These are phyloP conservation scores for Populus hybrid DNA, from an alignment of 441 rosid species.

Conservation along the genomic window DNA sequence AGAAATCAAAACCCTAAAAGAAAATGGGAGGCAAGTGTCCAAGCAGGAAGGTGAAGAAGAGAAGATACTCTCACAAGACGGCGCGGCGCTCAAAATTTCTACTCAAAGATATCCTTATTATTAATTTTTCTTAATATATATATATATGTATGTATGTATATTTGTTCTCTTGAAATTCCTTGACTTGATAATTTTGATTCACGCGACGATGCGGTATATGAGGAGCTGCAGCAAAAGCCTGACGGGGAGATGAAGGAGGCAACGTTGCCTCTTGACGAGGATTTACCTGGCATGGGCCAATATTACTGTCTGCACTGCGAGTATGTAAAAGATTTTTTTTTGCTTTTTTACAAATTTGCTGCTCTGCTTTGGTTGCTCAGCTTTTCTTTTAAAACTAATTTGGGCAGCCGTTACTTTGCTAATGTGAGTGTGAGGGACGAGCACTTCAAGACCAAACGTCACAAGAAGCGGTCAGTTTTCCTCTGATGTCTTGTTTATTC, in stretches of 20 bases:
- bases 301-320: constrained; percentile 94
- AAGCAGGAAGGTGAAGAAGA: constrained; percentile 90
- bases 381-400: not conserved
- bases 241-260: constrained; percentile 37
- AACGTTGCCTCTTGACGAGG: constrained; percentile 63
- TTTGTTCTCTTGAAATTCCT: constrained; percentile 11
- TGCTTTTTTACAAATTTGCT: too few species aligned
- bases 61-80: constrained; percentile 85
- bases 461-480: too few species aligned
- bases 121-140: not conserved
- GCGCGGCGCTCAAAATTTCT: constrained; percentile 83
- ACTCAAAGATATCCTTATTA: constrained; percentile 70
- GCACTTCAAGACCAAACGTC: constrained; percentile 67
- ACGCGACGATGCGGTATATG: constrained; percentile 85
- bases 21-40: constrained; percentile 88
- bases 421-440: constrained; percentile 58
- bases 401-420: constrained; percentile 73
- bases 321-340: constrained; percentile 35
- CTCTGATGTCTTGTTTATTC: not conserved
- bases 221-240: constrained; percentile 59
- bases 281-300: constrained; percentile 98
- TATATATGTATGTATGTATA: too few species aligned
- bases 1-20: constrained; percentile 12
- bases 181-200: constrained; percentile 31
- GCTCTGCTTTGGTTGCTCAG: too few species aligned